phyloP scores from a whole-genome alignment of 2,329 filamentous ascomycete genomes.

The Celoporthe dispersa region DNA sequence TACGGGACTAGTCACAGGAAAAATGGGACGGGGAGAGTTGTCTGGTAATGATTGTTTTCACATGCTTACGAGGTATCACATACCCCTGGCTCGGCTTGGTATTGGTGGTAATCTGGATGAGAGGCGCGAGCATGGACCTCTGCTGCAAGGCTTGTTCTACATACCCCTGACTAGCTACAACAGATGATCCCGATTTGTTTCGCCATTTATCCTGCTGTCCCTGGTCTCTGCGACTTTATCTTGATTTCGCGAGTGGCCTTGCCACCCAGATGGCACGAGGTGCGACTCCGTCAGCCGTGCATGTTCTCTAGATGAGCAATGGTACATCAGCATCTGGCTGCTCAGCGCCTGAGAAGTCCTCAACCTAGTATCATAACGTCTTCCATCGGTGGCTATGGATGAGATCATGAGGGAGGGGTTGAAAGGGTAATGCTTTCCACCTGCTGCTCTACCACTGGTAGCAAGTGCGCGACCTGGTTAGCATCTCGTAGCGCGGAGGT shows the following conservation, averaged over 20 bases:
- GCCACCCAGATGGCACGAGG: neutral
- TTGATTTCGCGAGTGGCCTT: neutral
- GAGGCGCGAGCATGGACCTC: neutral
- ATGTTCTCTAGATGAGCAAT: neutral
- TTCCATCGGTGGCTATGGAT: neutral
- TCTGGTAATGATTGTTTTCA: conserved; percentile 17
- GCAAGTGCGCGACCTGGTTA: conserved; percentile 70
- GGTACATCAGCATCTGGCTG: neutral
- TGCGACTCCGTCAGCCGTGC: neutral
- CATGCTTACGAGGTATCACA: conserved; percentile 18
- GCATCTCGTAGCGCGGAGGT: conserved; percentile 79
- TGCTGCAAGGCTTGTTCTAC: conserved; percentile 14
- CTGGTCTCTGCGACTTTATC: neutral
- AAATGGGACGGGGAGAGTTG: neutral
- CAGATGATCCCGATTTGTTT: conserved; percentile 6
- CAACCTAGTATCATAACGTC: neutral
- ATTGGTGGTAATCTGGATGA: conserved; percentile 15
- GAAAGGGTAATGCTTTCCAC: conserved; percentile 53
- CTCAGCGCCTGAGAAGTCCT: neutral
- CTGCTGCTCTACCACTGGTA: conserved; percentile 72
- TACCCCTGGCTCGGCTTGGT: conserved; percentile 20
- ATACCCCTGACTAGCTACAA: conserved; percentile 14
- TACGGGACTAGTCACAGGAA: neutral
- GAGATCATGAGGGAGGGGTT: conserved; percentile 29
- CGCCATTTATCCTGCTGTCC: neutral